Percentiles rank a stretch among this genome's conserved stretches.
These are phyloP conservation scores for Aspergillus felis DNA, from an alignment of 2,329 filamentous ascomycete genomes.

Conservation along the genomic window DNA sequence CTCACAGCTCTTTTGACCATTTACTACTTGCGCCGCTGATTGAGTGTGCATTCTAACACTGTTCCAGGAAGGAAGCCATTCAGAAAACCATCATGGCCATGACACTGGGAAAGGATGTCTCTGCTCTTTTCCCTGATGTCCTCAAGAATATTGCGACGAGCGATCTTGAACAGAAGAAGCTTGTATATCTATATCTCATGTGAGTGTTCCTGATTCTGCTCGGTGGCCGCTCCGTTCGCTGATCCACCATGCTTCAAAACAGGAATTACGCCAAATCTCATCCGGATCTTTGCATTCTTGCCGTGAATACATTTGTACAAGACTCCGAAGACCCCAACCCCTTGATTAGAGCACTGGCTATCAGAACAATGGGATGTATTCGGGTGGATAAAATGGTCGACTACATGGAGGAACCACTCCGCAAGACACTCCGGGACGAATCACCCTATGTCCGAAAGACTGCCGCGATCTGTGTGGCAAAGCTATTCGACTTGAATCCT, in stretches of 20 bases:
- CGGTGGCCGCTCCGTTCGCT: conserved; percentile 8
- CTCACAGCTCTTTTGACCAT: background rate
- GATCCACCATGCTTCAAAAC: conserved; percentile 9
- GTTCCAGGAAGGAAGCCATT: conserved; percentile 81
- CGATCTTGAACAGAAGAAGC: conserved; percentile 98
- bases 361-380: conserved; percentile 98
- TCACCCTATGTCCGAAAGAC: conserved; percentile 98
- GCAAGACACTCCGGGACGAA: conserved; percentile 94
- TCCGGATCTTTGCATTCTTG: conserved; percentile 95
- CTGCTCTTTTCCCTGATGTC: conserved; percentile 92
- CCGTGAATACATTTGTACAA: conserved; percentile 98
- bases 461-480: conserved; percentile 94
- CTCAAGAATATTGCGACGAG: conserved; percentile 96
- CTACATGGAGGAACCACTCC: conserved; percentile 97
- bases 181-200: conserved; percentile 98
- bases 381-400: conserved; percentile 99
- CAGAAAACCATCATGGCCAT: conserved; percentile 99
- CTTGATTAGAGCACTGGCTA: conserved; percentile 86
- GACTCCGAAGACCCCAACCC: conserved; percentile 98
- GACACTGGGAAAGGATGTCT: conserved; percentile 98
- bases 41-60: conserved; percentile 24
- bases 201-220: conserved; percentile 42
- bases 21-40: background rate
- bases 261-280: conserved; percentile 99
- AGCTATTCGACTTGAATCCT: conserved; percentile 93